Evolutionary conservation across 306 rosid genomes (phyloP).

Genomic region (Dryas octopetala): DNA sequence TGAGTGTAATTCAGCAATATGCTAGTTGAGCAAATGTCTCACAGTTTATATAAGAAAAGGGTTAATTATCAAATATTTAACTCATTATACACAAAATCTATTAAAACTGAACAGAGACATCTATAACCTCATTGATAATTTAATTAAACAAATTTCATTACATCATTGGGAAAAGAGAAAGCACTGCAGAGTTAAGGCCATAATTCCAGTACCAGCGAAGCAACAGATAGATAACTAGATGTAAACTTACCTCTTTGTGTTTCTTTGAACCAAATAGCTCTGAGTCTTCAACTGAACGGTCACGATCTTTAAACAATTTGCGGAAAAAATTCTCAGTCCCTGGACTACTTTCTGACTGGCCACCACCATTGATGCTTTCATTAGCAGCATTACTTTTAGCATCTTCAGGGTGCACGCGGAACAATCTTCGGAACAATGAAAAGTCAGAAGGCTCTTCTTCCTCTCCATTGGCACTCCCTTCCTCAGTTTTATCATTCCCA

Average conservation of each 20-base stretch:
- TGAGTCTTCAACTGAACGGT: slow-evolving; percentile 86
- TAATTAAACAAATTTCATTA: neutral
- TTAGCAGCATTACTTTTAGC: slow-evolving; percentile 50
- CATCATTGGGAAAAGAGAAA: neutral
- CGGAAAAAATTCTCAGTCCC: slow-evolving; percentile 87
- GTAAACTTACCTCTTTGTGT: slow-evolving; percentile 68
- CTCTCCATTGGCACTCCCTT: slow-evolving; percentile 62
- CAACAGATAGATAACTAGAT: slow-evolving; percentile 23
- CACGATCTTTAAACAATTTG: slow-evolving; percentile 83
- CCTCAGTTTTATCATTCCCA: slow-evolving; percentile 60
- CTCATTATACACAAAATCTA: neutral
- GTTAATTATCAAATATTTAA: neutral
- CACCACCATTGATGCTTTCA: slow-evolving; percentile 49
- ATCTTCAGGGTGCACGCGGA: slow-evolving; percentile 93
- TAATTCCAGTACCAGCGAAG: neutral
- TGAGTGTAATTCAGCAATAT: neutral
- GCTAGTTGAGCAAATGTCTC: neutral
- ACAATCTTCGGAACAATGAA: slow-evolving; percentile 71
- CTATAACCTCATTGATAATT: neutral
- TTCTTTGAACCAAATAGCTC: slow-evolving; percentile 79
- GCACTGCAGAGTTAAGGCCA: neutral
- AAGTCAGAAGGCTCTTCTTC: slow-evolving; percentile 81
- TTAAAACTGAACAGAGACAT: neutral
- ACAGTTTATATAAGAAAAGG: neutral
- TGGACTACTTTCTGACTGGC: slow-evolving; percentile 74